phyloP scores from a whole-genome alignment of 805 yeast genomes.

The Barnettozyma wickerhamii region DNA sequence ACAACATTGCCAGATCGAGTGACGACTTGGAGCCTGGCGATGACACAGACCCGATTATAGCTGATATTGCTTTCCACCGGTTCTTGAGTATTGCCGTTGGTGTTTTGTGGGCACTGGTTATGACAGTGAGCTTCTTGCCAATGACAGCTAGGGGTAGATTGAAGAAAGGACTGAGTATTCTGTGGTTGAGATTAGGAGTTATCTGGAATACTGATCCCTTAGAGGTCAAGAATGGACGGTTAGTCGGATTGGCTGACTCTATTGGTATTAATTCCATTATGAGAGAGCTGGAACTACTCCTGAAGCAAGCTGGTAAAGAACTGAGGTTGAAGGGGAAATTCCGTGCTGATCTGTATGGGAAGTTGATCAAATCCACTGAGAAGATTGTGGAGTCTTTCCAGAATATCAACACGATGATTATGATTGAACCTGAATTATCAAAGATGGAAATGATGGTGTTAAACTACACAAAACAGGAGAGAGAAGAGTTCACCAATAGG shows the following conservation, averaged over 20 bases:
- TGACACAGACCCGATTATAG: constrained; percentile 62
- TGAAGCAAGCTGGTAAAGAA: constrained; percentile 73
- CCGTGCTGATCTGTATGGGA: constrained; percentile 48
- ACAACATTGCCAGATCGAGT: constrained; percentile 51
- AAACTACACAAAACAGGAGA: constrained; percentile 48
- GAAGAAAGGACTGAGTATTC: constrained; percentile 56
- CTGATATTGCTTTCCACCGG: constrained; percentile 75
- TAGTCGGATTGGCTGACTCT: constrained; percentile 25
- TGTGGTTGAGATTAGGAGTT: constrained; percentile 80
- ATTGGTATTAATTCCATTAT: constrained; percentile 49
- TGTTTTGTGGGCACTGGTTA: constrained; percentile 68
- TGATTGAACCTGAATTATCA: constrained; percentile 52
- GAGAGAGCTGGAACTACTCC: constrained; percentile 52
- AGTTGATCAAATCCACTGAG: constrained; percentile 51
- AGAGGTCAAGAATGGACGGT: constrained; percentile 29
- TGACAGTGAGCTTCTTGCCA: constrained; percentile 66
- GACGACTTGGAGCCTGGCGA: constrained; percentile 64
- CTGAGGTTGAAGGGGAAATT: constrained; percentile 71
- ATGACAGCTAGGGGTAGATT: constrained; percentile 70
- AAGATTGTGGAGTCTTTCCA: constrained; percentile 70
- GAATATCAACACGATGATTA: constrained; percentile 64
- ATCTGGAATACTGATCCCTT: constrained; percentile 77
- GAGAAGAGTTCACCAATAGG: constrained; percentile 66
- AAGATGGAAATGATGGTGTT: constrained; percentile 54
- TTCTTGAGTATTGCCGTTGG: constrained; percentile 70